These are phyloP conservation scores for Paratinospora sagittata DNA, from an alignment of 164 flowering plant genomes.

Conservation along the genomic window DNA sequence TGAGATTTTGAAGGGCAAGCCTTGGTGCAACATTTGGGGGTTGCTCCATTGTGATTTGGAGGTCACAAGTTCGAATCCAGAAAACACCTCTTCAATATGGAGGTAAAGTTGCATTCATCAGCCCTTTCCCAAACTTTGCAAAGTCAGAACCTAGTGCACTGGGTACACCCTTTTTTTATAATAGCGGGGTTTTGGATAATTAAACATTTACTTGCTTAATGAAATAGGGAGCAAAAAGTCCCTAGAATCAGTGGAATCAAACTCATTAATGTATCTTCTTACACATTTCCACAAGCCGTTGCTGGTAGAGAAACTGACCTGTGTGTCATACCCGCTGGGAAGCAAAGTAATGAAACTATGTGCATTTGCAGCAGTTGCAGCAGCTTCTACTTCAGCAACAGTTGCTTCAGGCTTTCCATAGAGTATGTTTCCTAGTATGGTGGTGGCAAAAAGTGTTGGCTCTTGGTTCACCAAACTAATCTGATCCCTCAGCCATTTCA, in stretches of 20 bases:
- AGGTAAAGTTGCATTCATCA: no score
- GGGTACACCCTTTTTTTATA: no score
- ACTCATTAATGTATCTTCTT: no score
- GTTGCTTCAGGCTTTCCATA: slow-evolving; percentile 93
- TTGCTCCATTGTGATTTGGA: no score
- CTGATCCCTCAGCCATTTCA: slow-evolving; percentile 83
- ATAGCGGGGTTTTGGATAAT: background rate
- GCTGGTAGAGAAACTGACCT: slow-evolving; percentile 37
- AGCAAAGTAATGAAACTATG: slow-evolving; percentile 87
- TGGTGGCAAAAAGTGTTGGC: slow-evolving; percentile 94
- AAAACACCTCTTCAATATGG: no score
- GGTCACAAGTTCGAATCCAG: no score
- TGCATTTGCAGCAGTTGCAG: slow-evolving; percentile 88
- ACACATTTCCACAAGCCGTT: background rate
- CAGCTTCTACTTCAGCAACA: slow-evolving; percentile 81
- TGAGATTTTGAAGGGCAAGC: no score
- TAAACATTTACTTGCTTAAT: background rate
- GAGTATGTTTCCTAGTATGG: slow-evolving; percentile 84
- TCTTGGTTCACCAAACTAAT: slow-evolving; percentile 97
- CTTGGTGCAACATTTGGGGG: no score
- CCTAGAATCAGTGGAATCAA: background rate
- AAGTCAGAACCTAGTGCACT: no score
- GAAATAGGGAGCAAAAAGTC: background rate
- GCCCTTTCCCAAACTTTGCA: no score
- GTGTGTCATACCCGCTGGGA: slow-evolving; percentile 83